phyloP scores from a whole-genome alignment of 441 rosid species.

The Arabidopsis lyrata region DNA sequence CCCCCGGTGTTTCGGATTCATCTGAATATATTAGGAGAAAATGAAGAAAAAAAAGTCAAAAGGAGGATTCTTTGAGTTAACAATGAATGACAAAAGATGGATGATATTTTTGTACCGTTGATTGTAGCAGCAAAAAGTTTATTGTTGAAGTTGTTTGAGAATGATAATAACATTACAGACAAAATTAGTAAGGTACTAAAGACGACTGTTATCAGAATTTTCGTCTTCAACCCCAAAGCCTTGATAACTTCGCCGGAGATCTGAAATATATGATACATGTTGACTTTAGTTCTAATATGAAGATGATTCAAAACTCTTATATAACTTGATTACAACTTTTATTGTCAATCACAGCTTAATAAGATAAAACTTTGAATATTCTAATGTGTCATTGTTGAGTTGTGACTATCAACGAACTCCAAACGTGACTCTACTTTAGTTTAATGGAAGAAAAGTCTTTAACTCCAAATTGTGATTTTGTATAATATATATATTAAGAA shows the following conservation, averaged over 20 bases:
- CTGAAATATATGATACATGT: slow-evolving; percentile 21
- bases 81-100: not conserved
- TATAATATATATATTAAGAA: not conserved
- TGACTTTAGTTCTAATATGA: slow-evolving; percentile 27
- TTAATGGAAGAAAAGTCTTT: not conserved
- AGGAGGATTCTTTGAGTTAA: not conserved
- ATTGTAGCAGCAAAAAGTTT: slow-evolving; percentile 19
- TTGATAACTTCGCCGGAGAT: slow-evolving; percentile 24
- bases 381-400: slow-evolving; percentile 18
- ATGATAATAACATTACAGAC: slow-evolving; percentile 20
- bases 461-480: not conserved
- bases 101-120: slow-evolving; percentile 15
- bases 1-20: slow-evolving; percentile 39
- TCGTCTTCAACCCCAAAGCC: slow-evolving; percentile 16
- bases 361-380: slow-evolving; percentile 12
- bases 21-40: slow-evolving; percentile 10
- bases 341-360: not conserved
- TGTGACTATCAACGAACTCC: slow-evolving; percentile 28
- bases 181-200: slow-evolving; percentile 20
- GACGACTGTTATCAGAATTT: slow-evolving; percentile 20
- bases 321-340: slow-evolving; percentile 1
- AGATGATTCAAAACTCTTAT: slow-evolving; percentile 23
- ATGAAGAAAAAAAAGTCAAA: slow-evolving; percentile 1
- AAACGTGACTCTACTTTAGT: slow-evolving; percentile 16
- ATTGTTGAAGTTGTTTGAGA: slow-evolving; percentile 32